Evolutionary conservation across 1,139 yeast genomes (phyloP).

Genomic region (Yamadazyma spencermartinsiae): DNA sequence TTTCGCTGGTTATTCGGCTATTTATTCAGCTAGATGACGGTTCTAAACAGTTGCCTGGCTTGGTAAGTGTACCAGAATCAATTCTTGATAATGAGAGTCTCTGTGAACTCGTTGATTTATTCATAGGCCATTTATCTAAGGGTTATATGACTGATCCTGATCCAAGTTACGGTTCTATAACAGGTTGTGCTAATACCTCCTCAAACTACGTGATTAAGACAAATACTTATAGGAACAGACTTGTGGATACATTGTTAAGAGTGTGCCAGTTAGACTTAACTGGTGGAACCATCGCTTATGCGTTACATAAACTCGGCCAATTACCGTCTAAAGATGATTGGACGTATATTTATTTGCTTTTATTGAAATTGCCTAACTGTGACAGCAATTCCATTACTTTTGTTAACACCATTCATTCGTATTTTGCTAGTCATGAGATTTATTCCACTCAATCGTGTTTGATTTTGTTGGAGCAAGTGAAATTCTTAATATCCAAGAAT

Average conservation of each 20-base stretch:
- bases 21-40: constrained; percentile 37
- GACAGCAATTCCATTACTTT: constrained; percentile 27
- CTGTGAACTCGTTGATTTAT: constrained; percentile 16
- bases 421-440: constrained; percentile 18
- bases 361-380: constrained; percentile 27
- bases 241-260: constrained; percentile 33
- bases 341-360: constrained; percentile 25
- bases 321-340: constrained; percentile 22
- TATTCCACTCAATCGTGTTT: constrained; percentile 38
- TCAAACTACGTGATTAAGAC: constrained; percentile 16
- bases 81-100: constrained; percentile 20
- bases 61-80: constrained; percentile 29
- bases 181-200: constrained; percentile 31
- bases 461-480: constrained; percentile 39
- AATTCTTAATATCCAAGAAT: constrained; percentile 34
- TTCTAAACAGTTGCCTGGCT: constrained; percentile 33
- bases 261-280: constrained; percentile 22
- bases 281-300: constrained; percentile 20
- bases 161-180: constrained; percentile 27
- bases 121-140: constrained; percentile 26
- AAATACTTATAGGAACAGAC: constrained; percentile 32
- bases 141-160: constrained; percentile 32
- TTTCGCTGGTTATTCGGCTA: constrained; percentile 35
- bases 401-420: constrained; percentile 27
- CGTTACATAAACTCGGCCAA: constrained; percentile 23